A percentile compares a stretch with the other conserved stretches of the same genome.
These are phyloP conservation scores for Nepenthes alata DNA, from an alignment of 179 eudicot species.

Conservation along the genomic window DNA sequence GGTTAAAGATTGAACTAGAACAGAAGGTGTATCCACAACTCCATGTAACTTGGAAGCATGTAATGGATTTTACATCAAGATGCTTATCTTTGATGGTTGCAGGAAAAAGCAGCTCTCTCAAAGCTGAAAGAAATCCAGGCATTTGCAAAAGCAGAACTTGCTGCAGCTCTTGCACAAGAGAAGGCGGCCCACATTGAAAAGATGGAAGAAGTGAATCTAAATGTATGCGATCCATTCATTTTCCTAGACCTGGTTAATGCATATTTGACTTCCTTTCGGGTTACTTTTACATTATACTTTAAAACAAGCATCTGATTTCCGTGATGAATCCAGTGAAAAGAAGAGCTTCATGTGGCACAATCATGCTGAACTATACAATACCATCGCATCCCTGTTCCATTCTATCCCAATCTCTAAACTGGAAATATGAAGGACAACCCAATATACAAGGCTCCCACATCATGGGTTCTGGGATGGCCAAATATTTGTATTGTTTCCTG, in stretches of 20 bases:
- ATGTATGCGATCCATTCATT: conserved; percentile 35
- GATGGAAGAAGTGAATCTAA: conserved; percentile 87
- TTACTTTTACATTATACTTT: no score
- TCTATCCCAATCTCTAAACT: no score
- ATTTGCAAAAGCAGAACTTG: conserved; percentile 73
- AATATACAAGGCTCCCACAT: no score
- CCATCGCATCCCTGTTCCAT: no score
- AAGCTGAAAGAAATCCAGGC: conserved; percentile 54
- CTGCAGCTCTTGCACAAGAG: conserved; percentile 79
- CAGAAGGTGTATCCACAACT: conserved; percentile 45
- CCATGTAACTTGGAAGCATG: conserved; percentile 5
- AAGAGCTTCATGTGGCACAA: no score
- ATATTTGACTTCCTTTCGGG: no score
- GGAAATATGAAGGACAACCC: no score
- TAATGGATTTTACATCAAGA: background rate
- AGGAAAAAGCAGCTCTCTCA: conserved; percentile 64
- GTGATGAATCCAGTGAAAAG: no score
- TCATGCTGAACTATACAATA: no score
- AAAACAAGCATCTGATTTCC: no score
- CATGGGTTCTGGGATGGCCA: no score
- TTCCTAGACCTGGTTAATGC: background rate
- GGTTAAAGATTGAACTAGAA: conserved; percentile 57
- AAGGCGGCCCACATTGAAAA: conserved; percentile 85
- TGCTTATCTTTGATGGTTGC: conserved; percentile 15
- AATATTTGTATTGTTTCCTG: no score